Percentiles rank a stretch among this genome's conserved stretches.
phyloP scores from a whole-genome alignment of 495 filamentous ascomycete genomes.

The Trichoderma virens region DNA sequence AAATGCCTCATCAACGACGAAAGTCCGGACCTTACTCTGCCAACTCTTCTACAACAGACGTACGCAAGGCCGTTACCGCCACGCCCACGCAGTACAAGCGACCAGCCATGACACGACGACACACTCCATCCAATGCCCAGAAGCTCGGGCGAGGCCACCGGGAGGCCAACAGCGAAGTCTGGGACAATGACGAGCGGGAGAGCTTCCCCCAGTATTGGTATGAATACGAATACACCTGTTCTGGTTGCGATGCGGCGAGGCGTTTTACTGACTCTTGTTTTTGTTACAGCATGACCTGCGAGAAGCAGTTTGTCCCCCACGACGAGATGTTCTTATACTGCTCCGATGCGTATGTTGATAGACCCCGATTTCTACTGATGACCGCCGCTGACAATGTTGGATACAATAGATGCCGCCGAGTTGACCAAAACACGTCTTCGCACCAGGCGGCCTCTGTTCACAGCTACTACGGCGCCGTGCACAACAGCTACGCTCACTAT shows the following conservation, averaged over 20 bases:
- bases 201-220: slow-evolving; percentile 48
- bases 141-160: slow-evolving; percentile 20
- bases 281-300: slow-evolving; percentile 41
- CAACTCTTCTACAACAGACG: slow-evolving; percentile 42
- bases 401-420: slow-evolving; percentile 40
- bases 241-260: neutral
- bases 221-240: slow-evolving; percentile 11
- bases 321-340: slow-evolving; percentile 40
- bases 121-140: slow-evolving; percentile 9
- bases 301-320: slow-evolving; percentile 39
- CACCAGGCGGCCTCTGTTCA: slow-evolving; percentile 21
- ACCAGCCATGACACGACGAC: slow-evolving; percentile 22
- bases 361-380: slow-evolving; percentile 8
- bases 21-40: slow-evolving; percentile 40
- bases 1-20: slow-evolving; percentile 44
- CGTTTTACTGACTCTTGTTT: slow-evolving; percentile 17
- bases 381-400: slow-evolving; percentile 13
- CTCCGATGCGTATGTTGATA: slow-evolving; percentile 38
- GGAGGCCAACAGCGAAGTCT: slow-evolving; percentile 37
- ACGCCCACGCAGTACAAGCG: slow-evolving; percentile 27
- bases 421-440: slow-evolving; percentile 29
- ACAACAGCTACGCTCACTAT: slow-evolving; percentile 28
- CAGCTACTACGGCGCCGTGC: slow-evolving; percentile 14
- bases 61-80: slow-evolving; percentile 33
- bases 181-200: slow-evolving; percentile 40